Conservation (phyloP, 2,329 filamentous ascomycete genomes). For the Trichoderma semiorbis region DNA sequence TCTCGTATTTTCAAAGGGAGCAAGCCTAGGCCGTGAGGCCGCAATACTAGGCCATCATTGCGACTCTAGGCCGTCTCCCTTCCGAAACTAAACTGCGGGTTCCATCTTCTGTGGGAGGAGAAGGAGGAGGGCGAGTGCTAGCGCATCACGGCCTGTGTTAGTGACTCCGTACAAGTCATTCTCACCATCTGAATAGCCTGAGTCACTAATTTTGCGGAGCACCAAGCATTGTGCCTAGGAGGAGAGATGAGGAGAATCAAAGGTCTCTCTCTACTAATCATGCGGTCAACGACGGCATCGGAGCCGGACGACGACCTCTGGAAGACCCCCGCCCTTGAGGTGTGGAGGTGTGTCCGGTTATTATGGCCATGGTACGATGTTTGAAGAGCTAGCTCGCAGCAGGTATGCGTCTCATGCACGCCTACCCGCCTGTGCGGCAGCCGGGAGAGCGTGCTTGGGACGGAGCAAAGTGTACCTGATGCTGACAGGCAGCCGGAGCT, state of each 20-base stretch:
- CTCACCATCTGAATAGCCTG: background rate
- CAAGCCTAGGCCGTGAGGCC: background rate
- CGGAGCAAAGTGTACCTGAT: background rate
- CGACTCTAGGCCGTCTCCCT: background rate
- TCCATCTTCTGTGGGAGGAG: background rate
- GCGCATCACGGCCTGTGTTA: background rate
- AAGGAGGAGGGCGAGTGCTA: background rate
- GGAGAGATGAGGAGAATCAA: background rate
- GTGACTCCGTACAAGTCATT: background rate
- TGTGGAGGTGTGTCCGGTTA: background rate
- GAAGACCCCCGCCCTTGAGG: background rate
- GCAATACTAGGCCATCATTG: background rate
- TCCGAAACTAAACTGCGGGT: background rate
- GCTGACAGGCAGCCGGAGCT: background rate
- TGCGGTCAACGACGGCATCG: background rate
- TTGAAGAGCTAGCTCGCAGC: background rate
- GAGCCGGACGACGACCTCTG: background rate
- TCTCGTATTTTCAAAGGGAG: background rate
- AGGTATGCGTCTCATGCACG: constrained; percentile 1
- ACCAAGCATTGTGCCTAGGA: background rate
- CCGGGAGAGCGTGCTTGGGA: background rate
- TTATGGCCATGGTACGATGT: background rate
- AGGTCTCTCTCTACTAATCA: background rate
- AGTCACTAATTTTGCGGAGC: background rate
- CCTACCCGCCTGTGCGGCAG: background rate